Conservation (phyloP, 352 stramenopile species). For the Globisporangium perplexum region DNA sequence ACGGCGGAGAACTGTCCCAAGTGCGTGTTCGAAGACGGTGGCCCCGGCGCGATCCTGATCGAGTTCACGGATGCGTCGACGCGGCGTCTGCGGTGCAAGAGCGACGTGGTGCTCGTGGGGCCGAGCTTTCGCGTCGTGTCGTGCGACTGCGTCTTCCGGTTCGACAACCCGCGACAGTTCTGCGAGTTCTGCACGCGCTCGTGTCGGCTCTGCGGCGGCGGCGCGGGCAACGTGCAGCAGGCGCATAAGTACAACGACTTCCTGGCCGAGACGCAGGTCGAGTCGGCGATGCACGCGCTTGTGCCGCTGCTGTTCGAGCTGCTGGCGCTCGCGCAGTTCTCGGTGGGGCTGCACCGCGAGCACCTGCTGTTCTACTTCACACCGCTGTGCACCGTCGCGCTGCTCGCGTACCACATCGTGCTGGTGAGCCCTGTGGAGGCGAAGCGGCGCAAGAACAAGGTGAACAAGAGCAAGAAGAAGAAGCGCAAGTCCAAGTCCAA, state of each 20-base stretch:
- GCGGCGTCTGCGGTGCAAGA: slow-evolving; percentile 26
- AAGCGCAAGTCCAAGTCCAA: slow-evolving; percentile 42
- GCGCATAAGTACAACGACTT: slow-evolving; percentile 76
- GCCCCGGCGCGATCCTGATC: slow-evolving; percentile 60
- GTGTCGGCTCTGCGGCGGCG: slow-evolving; percentile 67
- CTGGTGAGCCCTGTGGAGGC: slow-evolving; percentile 53
- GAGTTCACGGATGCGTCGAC: slow-evolving; percentile 56
- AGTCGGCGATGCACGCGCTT: slow-evolving; percentile 52
- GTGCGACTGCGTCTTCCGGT: slow-evolving; percentile 81
- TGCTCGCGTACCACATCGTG: slow-evolving; percentile 45
- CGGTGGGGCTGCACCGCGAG: slow-evolving; percentile 38
- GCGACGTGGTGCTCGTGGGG: slow-evolving; percentile 57
- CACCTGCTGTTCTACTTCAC: slow-evolving; percentile 56
- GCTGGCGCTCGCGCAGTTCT: slow-evolving; percentile 30
- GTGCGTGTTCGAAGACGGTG: slow-evolving; percentile 78
- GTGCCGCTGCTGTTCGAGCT: slow-evolving; percentile 49
- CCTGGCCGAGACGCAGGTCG: slow-evolving; percentile 46
- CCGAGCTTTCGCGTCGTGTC: slow-evolving; percentile 79
- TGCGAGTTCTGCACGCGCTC: slow-evolving; percentile 74
- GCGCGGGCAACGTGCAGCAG: slow-evolving; percentile 68
- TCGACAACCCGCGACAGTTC: slow-evolving; percentile 49
- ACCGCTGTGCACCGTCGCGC: slow-evolving; percentile 25
- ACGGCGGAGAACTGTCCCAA: slow-evolving; percentile 76
- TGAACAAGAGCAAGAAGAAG: slow-evolving; percentile 40
- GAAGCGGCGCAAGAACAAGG: slow-evolving; percentile 45